Evolutionary conservation across 1,284 basidiomycete species (phyloP).

Genomic region (Cutaneotrichosporon mucoides): DNA sequence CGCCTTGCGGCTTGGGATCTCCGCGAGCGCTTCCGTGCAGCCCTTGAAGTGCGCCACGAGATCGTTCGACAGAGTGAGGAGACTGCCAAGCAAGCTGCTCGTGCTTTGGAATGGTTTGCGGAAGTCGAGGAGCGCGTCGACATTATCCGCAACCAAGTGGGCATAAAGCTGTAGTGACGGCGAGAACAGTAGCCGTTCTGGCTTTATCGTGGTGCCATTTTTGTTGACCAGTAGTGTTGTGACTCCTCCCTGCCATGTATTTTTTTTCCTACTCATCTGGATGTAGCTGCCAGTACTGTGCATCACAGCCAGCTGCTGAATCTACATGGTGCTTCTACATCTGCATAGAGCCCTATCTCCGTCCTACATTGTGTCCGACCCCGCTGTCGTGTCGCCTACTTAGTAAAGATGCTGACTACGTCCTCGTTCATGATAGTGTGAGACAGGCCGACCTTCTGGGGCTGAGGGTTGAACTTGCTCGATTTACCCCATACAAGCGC

Average conservation of each 20-base stretch:
- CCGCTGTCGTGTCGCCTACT: slow-evolving; percentile 23
- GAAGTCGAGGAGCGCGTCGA: slow-evolving; percentile 59
- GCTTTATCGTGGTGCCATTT: too few species aligned
- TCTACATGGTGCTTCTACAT: too few species aligned
- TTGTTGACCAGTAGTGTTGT: not conserved
- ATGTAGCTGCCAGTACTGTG: not conserved
- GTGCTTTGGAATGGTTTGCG: slow-evolving; percentile 70
- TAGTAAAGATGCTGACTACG: slow-evolving; percentile 57
- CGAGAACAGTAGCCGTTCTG: too few species aligned
- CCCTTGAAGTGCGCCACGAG: slow-evolving; percentile 70
- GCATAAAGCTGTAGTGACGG: slow-evolving; percentile 21
- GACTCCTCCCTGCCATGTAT: not conserved
- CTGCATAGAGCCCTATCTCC: too few species aligned
- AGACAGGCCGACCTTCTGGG: slow-evolving; percentile 82
- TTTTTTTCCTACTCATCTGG: too few species aligned
- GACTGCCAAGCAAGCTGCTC: slow-evolving; percentile 62
- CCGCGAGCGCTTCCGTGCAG: slow-evolving; percentile 72
- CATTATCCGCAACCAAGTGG: slow-evolving; percentile 52
- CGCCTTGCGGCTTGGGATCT: slow-evolving; percentile 90
- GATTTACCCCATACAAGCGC: slow-evolving; percentile 89
- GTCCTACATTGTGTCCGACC: too few species aligned
- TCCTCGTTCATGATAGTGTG: slow-evolving; percentile 92
- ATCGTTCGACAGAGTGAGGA: slow-evolving; percentile 78
- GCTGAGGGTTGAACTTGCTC: slow-evolving; percentile 84
- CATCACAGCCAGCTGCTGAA: too few species aligned